Conservation (phyloP, 2,329 filamentous ascomycete genomes). For the Mycogone perniciosa region DNA sequence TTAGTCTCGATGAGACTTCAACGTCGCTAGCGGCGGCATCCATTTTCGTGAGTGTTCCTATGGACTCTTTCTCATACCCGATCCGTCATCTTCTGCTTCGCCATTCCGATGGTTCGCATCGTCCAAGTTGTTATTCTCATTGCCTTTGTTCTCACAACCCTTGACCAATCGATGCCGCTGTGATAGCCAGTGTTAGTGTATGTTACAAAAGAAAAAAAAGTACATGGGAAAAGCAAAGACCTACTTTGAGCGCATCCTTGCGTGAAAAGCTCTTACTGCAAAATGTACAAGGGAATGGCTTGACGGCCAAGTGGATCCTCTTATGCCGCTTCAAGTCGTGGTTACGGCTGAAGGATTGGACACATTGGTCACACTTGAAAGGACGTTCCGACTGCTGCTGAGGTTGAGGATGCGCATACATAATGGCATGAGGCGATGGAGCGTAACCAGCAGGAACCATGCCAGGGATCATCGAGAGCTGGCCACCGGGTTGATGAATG, state of each 20-base stretch:
- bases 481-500: slow-evolving; percentile 64
- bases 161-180: slow-evolving; percentile 60
- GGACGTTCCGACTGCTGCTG: slow-evolving; percentile 64
- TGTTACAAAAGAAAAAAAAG: not conserved
- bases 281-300: slow-evolving; percentile 85
- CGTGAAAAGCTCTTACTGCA: slow-evolving; percentile 97
- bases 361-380: slow-evolving; percentile 89
- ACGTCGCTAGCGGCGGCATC: not conserved
- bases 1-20: not conserved
- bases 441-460: slow-evolving; percentile 52
- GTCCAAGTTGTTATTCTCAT: slow-evolving; percentile 19
- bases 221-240: slow-evolving; percentile 19
- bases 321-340: slow-evolving; percentile 96
- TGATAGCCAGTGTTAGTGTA: slow-evolving; percentile 15
- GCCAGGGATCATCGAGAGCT: slow-evolving; percentile 62
- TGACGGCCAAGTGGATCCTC: slow-evolving; percentile 87
- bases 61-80: slow-evolving; percentile 17
- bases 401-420: slow-evolving; percentile 54
- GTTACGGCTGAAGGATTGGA: slow-evolving; percentile 91
- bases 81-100: slow-evolving; percentile 19
- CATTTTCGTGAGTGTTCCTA: no score
- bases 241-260: slow-evolving; percentile 94
- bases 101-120: slow-evolving; percentile 17
- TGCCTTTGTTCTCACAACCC: slow-evolving; percentile 44
- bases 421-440: slow-evolving; percentile 43